A percentile compares a stretch with the other conserved stretches of the same genome.
Conservation (phyloP, 2,329 filamentous ascomycete species). For the Lecanicillium sp. region DNA sequence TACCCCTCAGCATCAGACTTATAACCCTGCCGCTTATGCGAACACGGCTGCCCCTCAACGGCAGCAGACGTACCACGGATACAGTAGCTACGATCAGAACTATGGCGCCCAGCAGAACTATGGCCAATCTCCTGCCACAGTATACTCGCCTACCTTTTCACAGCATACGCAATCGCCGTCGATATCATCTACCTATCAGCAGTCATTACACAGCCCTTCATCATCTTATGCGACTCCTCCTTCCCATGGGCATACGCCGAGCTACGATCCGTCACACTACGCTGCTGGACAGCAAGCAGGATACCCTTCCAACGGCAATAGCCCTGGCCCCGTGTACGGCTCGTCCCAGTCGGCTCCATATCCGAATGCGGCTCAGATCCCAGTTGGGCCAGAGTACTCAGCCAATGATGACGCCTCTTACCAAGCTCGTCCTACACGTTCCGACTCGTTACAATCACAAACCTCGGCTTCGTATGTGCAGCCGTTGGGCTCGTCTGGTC, state of each 20-base stretch:
- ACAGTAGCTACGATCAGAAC: conserved; percentile 33
- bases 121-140: conserved; percentile 28
- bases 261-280: conserved; percentile 29
- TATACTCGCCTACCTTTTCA: conserved; percentile 20
- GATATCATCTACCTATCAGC: conserved; percentile 30
- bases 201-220: conserved; percentile 28
- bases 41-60: conserved; percentile 38
- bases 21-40: conserved; percentile 54
- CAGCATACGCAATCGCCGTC: conserved; percentile 19
- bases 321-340: conserved; percentile 23
- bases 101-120: conserved; percentile 30
- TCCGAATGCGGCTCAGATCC: conserved; percentile 43
- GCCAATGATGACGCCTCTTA: conserved; percentile 37
- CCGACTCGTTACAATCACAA: conserved; percentile 42
- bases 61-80: conserved; percentile 41
- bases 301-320: conserved; percentile 31
- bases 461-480: conserved; percentile 34
- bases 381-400: conserved; percentile 42
- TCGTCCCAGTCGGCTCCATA: conserved; percentile 39
- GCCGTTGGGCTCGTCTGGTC: conserved; percentile 33
- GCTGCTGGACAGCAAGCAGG: conserved; percentile 20
- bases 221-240: conserved; percentile 16
- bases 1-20: conserved; percentile 40
- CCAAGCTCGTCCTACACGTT: conserved; percentile 34
- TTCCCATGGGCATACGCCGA: conserved; percentile 19